Base-by-base conservation (phyloP, 805 yeast genomes). In the Yamadazyma nakazawae region DNA sequence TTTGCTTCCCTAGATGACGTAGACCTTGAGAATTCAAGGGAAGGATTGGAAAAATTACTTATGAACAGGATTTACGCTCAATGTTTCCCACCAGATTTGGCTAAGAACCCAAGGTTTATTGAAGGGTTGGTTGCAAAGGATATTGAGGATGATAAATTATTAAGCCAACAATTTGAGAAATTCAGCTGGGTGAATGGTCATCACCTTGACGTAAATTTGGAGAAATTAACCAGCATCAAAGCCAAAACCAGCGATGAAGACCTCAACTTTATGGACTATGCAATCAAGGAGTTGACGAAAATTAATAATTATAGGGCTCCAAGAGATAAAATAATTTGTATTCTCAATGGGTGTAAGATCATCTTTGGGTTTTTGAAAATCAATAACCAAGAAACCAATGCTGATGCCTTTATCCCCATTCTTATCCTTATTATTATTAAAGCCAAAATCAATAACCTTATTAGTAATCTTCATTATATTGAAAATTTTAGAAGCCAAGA, bases 401-500 rank as follows among this genome's bases (percentile, higher is more conserved):
- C 99, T 0, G 99, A 94, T 66, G 81, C 87, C 34, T 94, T 94
- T 64, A 77, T 94, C n/a, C 99, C 99, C 0, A 62, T 92, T 36
- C 69, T 94, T 43, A 89, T 94, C 21, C 84, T 82, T 54, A 85
- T 92, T 10, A 78, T 91, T 1, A 63, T 92, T 39, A 83, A 82
- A 55, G 81, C 92, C 1, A 79, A 80, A 46, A 81, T 89, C 1
- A 68, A 68, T 34, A 67, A 81, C 54, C 65, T 94, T n/a, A 75
- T 80, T 13, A 87, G 96, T 9, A 92, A 92, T 60, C 66, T 91
- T 49, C 80, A 79, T 49, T 94, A 89, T 63, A 88, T 94, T 53
- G 96, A 90, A 62, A 72, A 94, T 43, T 94, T 86, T 62, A 70
- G 98, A 53, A 82, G 80, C 46, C 82, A 80, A 6, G 87, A 81